Evolutionary conservation across 768 basidiomycete genomes (phyloP), one percentile per base, ranked within the genome.

Genomic region (Chalciporus chontae): DNA sequence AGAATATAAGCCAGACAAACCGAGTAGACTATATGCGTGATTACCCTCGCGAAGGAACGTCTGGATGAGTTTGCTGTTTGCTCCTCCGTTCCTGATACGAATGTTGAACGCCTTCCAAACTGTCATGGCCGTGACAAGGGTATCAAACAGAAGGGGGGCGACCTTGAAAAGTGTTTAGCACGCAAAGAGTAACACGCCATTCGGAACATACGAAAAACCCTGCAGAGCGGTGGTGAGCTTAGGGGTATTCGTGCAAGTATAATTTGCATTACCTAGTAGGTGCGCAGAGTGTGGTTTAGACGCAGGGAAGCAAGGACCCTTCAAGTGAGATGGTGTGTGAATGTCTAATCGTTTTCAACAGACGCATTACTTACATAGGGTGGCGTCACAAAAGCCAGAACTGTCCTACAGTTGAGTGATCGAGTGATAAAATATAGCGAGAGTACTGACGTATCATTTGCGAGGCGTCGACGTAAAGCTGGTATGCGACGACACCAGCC

Each of bases 231-330:
- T 36, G 21, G 48, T 40, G 50, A 39, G 34, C 47, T 54, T 58
- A 51, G 49, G 36, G 17, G 38, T 31, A 29, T 44, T 8, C 18
- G 24, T 43, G 45, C 43, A n/a, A 4, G 31, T 8, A 50, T 40
- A 36, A 26, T 29, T 27, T 15, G 58, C 74, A 17, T 64, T 65
- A 87, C 87, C 87, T 45, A 90, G 78, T 59, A 90, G 73, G 72
- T 90, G 87, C 9, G 87, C 87, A 4, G 87, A 89, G 64, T 87
- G 87, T 27, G 87, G 87, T 64, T 86, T 88, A 31, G 88, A 89
- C 73, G 76, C 83, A 0, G 88, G 88, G 57, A 90, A 79, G 67
- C 88, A 90, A 36, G 88, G 88, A 0, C 88, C 88, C 48, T 63
- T 36, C 68, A 17, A 69, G 69, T 79, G 79, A 36, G 14, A 42